These are phyloP conservation scores for Penicillium angulare DNA, from an alignment of 495 filamentous ascomycete genomes.

Conservation along the genomic window DNA sequence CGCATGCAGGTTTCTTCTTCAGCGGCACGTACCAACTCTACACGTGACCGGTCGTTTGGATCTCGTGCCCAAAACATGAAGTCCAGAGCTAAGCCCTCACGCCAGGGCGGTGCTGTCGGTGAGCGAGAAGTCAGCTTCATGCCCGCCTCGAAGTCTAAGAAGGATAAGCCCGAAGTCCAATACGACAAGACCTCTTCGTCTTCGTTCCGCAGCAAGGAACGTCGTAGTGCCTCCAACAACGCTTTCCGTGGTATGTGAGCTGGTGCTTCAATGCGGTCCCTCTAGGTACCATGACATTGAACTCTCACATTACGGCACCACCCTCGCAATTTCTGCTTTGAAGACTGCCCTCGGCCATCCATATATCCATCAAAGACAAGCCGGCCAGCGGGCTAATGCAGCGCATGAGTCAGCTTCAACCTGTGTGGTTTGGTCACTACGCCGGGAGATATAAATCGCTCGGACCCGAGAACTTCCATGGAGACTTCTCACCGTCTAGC, in stretches of 20 bases:
- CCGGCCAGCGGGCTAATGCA: too few species aligned
- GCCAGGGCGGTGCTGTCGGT: slow-evolving; percentile 62
- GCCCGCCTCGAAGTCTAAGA: slow-evolving; percentile 58
- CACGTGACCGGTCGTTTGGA: slow-evolving; percentile 65
- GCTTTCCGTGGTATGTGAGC: slow-evolving; percentile 52
- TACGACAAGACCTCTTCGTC: slow-evolving; percentile 23
- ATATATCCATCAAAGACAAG: background rate
- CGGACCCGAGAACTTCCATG: too few species aligned
- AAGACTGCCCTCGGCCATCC: background rate
- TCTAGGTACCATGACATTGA: background rate
- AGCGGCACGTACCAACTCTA: slow-evolving; percentile 34
- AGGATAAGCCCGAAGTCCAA: slow-evolving; percentile 27
- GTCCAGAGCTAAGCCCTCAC: slow-evolving; percentile 42
- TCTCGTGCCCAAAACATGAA: slow-evolving; percentile 58
- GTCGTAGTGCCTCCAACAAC: slow-evolving; percentile 53
- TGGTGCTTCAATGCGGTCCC: background rate
- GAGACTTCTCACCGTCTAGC: background rate
- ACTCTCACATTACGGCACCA: background rate
- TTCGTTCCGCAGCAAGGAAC: slow-evolving; percentile 38
- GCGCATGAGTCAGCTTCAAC: background rate
- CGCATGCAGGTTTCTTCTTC: slow-evolving; percentile 60
- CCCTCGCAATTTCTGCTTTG: background rate
- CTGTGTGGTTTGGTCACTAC: too few species aligned
- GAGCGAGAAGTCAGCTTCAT: slow-evolving; percentile 86
- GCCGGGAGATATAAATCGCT: too few species aligned